Base-by-base conservation (phyloP, 345 rosid genomes). In the Murraya paniculata region DNA sequence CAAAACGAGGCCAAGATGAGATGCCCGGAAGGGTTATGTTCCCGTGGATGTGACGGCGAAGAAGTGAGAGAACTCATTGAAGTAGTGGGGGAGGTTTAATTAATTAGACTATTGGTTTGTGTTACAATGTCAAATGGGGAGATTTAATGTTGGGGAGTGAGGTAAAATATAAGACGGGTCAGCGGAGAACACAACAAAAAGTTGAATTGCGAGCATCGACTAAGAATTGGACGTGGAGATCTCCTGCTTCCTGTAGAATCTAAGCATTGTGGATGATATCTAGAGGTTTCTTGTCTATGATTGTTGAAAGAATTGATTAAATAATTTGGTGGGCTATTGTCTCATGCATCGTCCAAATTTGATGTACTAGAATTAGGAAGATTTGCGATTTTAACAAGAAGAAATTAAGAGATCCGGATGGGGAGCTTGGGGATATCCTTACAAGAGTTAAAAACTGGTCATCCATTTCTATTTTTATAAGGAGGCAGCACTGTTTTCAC, bases 1-100 rank as follows among this genome's bases (percentile, higher is more conserved):
- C 88, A 85, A 71, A 89, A 87, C 4, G 86, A 83, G 18, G 78
- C 86, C 19, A 80, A 75, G 11, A 89, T 79, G 2, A 69, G 68
- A 33, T 82, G 50, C 0, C 30, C 19, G 7, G 85, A 73, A 0
- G 55, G 73, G 28, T 73, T 64, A 50, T 25, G 53, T 18, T 60
- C 66, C 9, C 72, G 69, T 0, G 84, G 41, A 0, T 72, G 39
- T 0, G 81, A 25, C 18, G 77, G 79, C 3, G 71, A 8, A 2
- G 86, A 75, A 11, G 82, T 13, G 36, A 83, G 78, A 6, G 80
- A 80, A 55, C 83, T 87, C 89, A 87, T 88, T 80, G 75, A 64
- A 68, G 69, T 30, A n/a, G 18, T 1, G 2, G 45, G 35, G 68
- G 31, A 19, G 68, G 62, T 24, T 62, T 30, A 57, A 36, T 14